A percentile compares a stretch with the other conserved stretches of the same genome.
Evolutionary conservation across 805 yeast species (phyloP).

Genomic region (Naumovozyma baii): DNA sequence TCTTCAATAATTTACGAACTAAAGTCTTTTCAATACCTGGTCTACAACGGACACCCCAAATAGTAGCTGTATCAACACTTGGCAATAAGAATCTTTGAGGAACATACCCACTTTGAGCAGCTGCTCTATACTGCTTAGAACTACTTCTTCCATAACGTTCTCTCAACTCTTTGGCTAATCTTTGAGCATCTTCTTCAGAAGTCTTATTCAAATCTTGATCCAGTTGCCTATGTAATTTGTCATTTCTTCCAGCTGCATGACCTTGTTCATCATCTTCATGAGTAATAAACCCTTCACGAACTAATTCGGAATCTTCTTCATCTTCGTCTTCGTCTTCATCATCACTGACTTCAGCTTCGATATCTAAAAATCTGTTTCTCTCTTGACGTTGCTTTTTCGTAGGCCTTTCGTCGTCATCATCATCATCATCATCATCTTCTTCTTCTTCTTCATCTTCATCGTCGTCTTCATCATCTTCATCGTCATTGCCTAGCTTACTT

Average conservation of each 20-base stretch:
- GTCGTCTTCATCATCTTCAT: conserved; percentile 36
- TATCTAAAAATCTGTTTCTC: conserved; percentile 87
- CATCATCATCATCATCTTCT: conserved; percentile 54
- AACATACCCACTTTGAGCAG: conserved; percentile 70
- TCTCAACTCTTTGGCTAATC: conserved; percentile 81
- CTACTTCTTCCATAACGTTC: conserved; percentile 86
- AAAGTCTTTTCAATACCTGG: conserved; percentile 89
- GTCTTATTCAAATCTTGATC: conserved; percentile 80
- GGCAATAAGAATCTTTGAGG: conserved; percentile 92
- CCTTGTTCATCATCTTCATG: conserved; percentile 42
- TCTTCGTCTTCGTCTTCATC: conserved; percentile 91
- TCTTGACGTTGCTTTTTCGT: conserved; percentile 38
- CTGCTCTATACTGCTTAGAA: conserved; percentile 65
- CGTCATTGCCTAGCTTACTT: conserved; percentile 31
- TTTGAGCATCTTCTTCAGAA: conserved; percentile 91
- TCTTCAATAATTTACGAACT: conserved; percentile 74
- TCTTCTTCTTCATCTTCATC: conserved; percentile 41
- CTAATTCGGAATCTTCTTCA: conserved; percentile 83
- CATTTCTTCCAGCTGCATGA: conserved; percentile 43
- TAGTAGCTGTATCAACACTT: conserved; percentile 90
- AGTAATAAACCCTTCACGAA: conserved; percentile 73
- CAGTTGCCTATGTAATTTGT: conserved; percentile 80
- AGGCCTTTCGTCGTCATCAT: conserved; percentile 39
- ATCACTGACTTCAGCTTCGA: conserved; percentile 97
- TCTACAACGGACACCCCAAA: conserved; percentile 91